Conservation (phyloP, 306 rosid species). For the Heteromeles arbutifolia region DNA sequence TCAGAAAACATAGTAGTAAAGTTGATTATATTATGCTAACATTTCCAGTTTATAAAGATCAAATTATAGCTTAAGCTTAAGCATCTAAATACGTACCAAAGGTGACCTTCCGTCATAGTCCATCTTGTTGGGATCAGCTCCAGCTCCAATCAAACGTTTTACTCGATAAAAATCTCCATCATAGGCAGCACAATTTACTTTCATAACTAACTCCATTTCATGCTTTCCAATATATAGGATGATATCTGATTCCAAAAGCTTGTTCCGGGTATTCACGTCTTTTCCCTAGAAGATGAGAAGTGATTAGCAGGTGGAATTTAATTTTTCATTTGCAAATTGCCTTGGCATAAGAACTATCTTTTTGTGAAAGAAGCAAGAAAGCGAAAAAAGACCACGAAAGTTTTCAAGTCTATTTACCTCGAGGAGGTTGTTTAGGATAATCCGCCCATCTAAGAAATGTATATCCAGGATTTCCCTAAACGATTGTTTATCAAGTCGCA, state of each 20-base stretch:
- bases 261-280: slow-evolving; percentile 31
- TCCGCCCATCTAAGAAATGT: slow-evolving; percentile 47
- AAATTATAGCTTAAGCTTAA: background rate
- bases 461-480: slow-evolving; percentile 43
- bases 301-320: background rate
- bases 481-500: slow-evolving; percentile 55
- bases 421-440: slow-evolving; percentile 48
- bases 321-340: background rate
- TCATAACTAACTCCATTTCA: slow-evolving; percentile 47
- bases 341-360: background rate
- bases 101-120: slow-evolving; percentile 70
- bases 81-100: slow-evolving; percentile 36
- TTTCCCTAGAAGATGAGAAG: slow-evolving; percentile 35
- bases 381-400: background rate
- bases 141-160: slow-evolving; percentile 47
- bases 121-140: slow-evolving; percentile 55
- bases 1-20: background rate
- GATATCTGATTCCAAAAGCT: slow-evolving; percentile 56
- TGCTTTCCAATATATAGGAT: slow-evolving; percentile 34
- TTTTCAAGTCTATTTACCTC: slow-evolving; percentile 32
- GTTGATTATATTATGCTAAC: background rate
- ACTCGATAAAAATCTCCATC: slow-evolving; percentile 42
- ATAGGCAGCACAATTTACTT: slow-evolving; percentile 50
- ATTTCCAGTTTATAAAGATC: background rate
- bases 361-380: background rate